These are phyloP conservation scores for Calocybe cyanea DNA, from an alignment of 768 basidiomycete species.

Conservation along the genomic window DNA sequence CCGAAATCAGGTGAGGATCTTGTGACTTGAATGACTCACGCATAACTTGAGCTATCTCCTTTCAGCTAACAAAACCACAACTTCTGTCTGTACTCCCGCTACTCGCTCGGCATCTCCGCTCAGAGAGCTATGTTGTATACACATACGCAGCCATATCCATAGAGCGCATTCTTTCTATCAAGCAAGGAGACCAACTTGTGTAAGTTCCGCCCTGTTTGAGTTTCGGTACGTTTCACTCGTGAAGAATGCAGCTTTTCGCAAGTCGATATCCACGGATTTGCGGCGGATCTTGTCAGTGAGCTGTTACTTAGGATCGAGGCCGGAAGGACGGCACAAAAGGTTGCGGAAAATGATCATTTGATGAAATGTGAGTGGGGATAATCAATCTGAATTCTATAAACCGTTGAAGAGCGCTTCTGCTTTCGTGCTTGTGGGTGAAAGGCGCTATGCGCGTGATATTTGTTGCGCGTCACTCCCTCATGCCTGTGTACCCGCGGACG, in stretches of 20 bases:
- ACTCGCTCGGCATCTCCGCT: constrained; percentile 76
- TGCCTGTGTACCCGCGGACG: constrained; percentile 58
- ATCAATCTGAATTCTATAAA: too few relatives aligned
- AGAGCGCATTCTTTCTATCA: constrained; percentile 90
- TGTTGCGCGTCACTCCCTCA: constrained; percentile 78
- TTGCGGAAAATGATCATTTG: constrained; percentile 95
- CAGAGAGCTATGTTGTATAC: constrained; percentile 86
- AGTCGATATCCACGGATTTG: constrained; percentile 81
- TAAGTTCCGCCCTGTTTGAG: constrained; percentile 31
- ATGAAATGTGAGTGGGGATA: constrained; percentile 78
- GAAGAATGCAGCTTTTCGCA: constrained; percentile 68
- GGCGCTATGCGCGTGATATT: constrained; percentile 93
- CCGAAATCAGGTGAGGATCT: constrained; percentile 73
- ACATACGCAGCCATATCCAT: constrained; percentile 99
- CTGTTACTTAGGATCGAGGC: constrained; percentile 78
- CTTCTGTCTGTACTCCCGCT: constrained; percentile 86
- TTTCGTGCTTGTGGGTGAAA: constrained; percentile 31
- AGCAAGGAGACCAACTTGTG: constrained; percentile 71
- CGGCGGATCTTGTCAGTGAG: constrained; percentile 65
- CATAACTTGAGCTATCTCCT: constrained; percentile 3
- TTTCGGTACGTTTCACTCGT: too few relatives aligned
- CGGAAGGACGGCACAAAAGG: constrained; percentile 80
- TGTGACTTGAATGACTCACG: not conserved
- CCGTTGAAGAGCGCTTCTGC: too few relatives aligned
- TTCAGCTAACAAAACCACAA: constrained; percentile 88